Conservation (phyloP, 148 eudicot genomes). For the Agrostemma githago region DNA sequence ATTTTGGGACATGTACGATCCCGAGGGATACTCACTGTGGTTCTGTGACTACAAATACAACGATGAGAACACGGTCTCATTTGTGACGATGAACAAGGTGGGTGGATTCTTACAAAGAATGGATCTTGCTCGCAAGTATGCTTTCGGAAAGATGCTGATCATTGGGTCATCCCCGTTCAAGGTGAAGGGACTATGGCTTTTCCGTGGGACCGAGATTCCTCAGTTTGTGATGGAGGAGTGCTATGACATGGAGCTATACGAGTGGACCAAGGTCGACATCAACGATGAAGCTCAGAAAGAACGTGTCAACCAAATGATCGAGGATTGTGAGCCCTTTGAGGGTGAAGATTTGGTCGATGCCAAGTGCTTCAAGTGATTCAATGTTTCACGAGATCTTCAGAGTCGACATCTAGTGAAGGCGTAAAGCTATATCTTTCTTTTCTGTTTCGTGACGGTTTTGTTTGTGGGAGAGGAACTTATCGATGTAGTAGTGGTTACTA, state of each 20-base stretch:
- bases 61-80: conserved; percentile 39
- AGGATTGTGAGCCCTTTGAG: conserved; percentile 44
- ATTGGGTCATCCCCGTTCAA: conserved; percentile 40
- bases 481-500: not conserved
- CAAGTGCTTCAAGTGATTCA: conserved; percentile 36
- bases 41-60: conserved; percentile 46
- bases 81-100: conserved; percentile 41
- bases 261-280: conserved; percentile 43
- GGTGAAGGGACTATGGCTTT: conserved; percentile 47
- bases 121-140: conserved; percentile 44
- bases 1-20: conserved; percentile 84
- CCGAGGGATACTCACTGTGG: conserved; percentile 50
- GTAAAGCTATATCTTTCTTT: not conserved
- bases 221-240: conserved; percentile 43
- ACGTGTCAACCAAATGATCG: conserved; percentile 47
- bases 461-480: conserved; percentile 4
- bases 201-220: conserved; percentile 43
- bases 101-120: conserved; percentile 44
- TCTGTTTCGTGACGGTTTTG: conserved; percentile 11
- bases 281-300: conserved; percentile 39
- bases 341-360: conserved; percentile 40
- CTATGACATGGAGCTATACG: conserved; percentile 48
- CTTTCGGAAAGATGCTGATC: conserved; percentile 43
- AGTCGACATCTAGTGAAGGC: not conserved
- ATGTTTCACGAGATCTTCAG: not conserved